Evolutionary conservation across 345 rosid species (phyloP), one percentile per base, ranked within the genome.

Genomic region (Bruguiera sexangula): DNA sequence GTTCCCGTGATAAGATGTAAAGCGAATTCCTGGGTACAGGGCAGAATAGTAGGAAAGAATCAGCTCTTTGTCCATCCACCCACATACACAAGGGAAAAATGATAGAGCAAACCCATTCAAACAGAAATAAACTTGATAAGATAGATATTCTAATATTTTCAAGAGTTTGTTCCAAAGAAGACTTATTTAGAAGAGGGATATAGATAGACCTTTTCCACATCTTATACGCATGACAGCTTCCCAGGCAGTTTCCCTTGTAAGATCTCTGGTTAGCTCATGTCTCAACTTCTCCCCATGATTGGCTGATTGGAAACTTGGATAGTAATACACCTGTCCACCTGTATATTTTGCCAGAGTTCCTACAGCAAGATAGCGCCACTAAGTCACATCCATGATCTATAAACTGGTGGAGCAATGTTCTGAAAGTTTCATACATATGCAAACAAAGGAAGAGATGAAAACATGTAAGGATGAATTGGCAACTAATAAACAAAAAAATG

Each of bases 161-260:
- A 68, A 30, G 36, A 34, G 22, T 52, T 56, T 22, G 22, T 65
- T 60, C 32, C 31, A 31, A 56, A 24, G 34, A 29, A 29, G 60
- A 21, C 5, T n/a, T 24, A 22, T 36, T 36, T n/a, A 24, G 43
- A 22, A 73, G 24, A 16, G 3, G 11, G 27, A 21, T 3, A 52
- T 31, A 24, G 67, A 64, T 18, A 50, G 48, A 92, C 99, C 98
- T 89, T 96, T 96, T 84, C 99, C 99, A 79, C 98, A 96, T 92
- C 99, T 86, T 79, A 96, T 71, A 55, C 99, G 90, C 99, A 96
- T 88, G 58, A 92, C 99, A n/a, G 98, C 86, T 84, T 96, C 99
- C 99, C 99, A 96, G 51, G 97, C 98, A 76, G 99, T 96, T 87
- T 96, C 99, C 80, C 98, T 86, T 0, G 90, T 96, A 68, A 96